These are phyloP conservation scores for Cladosporium cucumerinum DNA, from an alignment of 2,329 filamentous ascomycete genomes.

Conservation along the genomic window DNA sequence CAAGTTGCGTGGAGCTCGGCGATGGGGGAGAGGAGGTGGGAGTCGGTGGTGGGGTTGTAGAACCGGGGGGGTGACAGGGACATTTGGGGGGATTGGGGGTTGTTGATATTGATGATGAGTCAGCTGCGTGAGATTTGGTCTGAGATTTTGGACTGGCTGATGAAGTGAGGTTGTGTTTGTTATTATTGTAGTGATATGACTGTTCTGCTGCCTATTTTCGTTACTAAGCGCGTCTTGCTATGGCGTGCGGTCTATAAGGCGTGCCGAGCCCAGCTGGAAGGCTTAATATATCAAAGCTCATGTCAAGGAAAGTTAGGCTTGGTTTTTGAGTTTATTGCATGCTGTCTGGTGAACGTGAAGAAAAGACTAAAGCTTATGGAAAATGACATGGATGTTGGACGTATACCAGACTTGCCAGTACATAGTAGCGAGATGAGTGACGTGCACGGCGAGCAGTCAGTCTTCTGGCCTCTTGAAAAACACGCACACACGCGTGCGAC, in stretches of 20 bases:
- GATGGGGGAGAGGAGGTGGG: slow-evolving; percentile 54
- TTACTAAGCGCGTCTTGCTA: neutral
- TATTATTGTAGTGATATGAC: neutral
- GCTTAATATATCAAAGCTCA: neutral
- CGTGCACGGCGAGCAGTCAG: neutral
- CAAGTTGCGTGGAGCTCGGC: slow-evolving; percentile 58
- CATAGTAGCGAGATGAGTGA: neutral
- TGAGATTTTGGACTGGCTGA: neutral
- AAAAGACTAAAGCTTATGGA: neutral
- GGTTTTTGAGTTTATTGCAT: neutral
- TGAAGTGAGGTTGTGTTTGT: neutral
- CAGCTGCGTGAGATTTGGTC: neutral
- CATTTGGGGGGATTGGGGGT: neutral
- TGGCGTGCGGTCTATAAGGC: neutral
- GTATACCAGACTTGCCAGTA: neutral
- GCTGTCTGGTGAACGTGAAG: neutral
- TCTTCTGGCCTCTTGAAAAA: neutral
- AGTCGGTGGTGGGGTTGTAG: slow-evolving; percentile 36
- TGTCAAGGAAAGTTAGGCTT: neutral
- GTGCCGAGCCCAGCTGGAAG: neutral
- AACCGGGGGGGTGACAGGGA: slow-evolving; percentile 19
- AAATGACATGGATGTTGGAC: neutral
- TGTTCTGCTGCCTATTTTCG: neutral
- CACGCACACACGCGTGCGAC: neutral
- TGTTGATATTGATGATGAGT: neutral